These are phyloP conservation scores for Apiospora hydei DNA, from an alignment of 2,329 filamentous ascomycete genomes.

Conservation along the genomic window DNA sequence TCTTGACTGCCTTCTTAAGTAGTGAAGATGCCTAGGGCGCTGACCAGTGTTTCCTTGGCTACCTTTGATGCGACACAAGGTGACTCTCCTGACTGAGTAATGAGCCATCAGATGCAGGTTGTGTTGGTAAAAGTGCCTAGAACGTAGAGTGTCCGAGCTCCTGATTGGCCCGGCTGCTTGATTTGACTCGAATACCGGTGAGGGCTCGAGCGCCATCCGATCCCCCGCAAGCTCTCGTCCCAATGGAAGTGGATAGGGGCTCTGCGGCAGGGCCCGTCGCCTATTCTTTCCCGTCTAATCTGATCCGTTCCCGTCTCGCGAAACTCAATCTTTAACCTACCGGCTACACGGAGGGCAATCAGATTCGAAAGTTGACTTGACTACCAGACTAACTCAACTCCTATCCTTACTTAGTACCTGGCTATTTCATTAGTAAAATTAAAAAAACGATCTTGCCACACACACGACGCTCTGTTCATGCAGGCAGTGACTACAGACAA, in stretches of 20 bases:
- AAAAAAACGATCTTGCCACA: not conserved
- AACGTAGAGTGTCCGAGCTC: not conserved
- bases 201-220: not conserved
- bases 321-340: not conserved
- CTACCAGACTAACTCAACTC: too few relatives aligned
- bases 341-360: too few relatives aligned
- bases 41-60: not conserved
- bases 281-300: not conserved
- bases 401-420: too few relatives aligned
- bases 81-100: not conserved
- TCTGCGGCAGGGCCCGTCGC: conserved; percentile 7
- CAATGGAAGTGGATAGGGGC: not conserved
- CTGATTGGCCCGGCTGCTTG: not conserved
- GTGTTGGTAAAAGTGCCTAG: too few relatives aligned
- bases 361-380: too few relatives aligned
- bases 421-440: too few relatives aligned
- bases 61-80: not conserved
- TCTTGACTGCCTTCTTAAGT: not conserved
- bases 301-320: not conserved
- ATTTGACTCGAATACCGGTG: too few relatives aligned
- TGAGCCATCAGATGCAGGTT: not conserved
- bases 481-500: too few relatives aligned
- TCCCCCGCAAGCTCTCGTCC: not conserved
- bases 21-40: not conserved
- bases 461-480: too few relatives aligned